phyloP scores from a whole-genome alignment of 805 yeast genomes.

The Phaffomyces opuntiae region DNA sequence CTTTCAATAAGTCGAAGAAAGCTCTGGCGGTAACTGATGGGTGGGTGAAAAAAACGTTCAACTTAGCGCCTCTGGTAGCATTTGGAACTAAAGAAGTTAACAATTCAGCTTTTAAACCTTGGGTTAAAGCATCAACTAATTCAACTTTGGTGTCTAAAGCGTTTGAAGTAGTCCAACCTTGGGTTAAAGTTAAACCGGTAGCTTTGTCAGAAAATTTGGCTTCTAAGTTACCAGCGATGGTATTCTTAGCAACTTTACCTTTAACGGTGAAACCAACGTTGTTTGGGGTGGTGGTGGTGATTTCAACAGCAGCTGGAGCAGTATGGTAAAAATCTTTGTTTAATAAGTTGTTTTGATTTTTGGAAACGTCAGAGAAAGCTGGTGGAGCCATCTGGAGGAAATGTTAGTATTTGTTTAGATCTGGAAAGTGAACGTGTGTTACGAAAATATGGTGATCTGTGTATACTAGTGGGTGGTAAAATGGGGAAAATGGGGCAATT shows the following conservation, averaged over 20 bases:
- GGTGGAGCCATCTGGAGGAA: constrained; percentile 56
- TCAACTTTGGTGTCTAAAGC: constrained; percentile 89
- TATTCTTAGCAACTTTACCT: constrained; percentile 77
- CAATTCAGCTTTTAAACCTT: constrained; percentile 91
- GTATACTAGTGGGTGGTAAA: neutral
- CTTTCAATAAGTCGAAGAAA: constrained; percentile 90
- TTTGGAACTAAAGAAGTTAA: constrained; percentile 82
- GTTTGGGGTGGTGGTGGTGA: constrained; percentile 91
- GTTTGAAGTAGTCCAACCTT: constrained; percentile 97
- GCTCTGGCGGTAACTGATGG: constrained; percentile 91
- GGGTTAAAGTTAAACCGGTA: constrained; percentile 87
- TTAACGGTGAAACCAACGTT: constrained; percentile 92
- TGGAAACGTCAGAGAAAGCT: constrained; percentile 89
- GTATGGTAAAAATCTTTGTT: constrained; percentile 90
- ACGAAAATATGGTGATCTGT: too few species aligned
- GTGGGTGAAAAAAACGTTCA: constrained; percentile 87
- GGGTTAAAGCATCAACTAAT: constrained; percentile 84
- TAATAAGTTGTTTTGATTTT: constrained; percentile 85
- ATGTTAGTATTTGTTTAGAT: constrained; percentile 1
- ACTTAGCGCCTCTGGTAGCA: constrained; percentile 80
- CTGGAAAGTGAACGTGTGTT: neutral
- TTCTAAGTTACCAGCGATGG: constrained; percentile 84
- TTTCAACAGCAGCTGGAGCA: constrained; percentile 79
- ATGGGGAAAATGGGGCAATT: neutral
- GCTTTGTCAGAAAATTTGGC: constrained; percentile 90